Evolutionary conservation across 495 filamentous ascomycete genomes (phyloP).

Genomic region (Beverwykella pulmonaria): DNA sequence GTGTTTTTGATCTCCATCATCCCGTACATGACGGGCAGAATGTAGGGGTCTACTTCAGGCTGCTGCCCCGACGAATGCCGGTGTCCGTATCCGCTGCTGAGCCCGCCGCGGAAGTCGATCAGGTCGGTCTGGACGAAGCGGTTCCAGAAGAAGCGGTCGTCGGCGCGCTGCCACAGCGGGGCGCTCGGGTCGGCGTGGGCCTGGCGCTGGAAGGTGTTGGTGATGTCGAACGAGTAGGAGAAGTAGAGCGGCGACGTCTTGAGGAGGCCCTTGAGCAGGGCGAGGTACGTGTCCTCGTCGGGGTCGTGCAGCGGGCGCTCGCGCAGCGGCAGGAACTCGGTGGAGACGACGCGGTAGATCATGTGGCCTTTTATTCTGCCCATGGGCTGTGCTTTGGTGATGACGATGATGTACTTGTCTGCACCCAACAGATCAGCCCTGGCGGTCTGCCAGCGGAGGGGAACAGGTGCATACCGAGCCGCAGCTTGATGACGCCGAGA

Average conservation of each 20-base stretch:
- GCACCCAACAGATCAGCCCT: constrained; percentile 3
- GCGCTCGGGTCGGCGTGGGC: constrained; percentile 65
- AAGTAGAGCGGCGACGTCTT: constrained; percentile 93
- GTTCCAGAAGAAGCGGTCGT: constrained; percentile 99
- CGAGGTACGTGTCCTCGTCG: constrained; percentile 89
- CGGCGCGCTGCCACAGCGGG: constrained; percentile 88
- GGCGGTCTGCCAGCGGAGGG: background rate
- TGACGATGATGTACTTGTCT: constrained; percentile 98
- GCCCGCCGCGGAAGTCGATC: constrained; percentile 74
- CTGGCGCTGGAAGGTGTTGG: constrained; percentile 93
- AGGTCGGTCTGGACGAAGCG: constrained; percentile 86
- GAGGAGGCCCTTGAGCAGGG: constrained; percentile 73
- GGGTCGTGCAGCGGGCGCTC: constrained; percentile 87
- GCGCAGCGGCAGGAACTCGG: constrained; percentile 91
- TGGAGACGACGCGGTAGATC: constrained; percentile 87
- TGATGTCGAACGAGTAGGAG: constrained; percentile 93
- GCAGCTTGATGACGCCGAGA: constrained; percentile 83
- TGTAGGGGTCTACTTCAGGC: constrained; percentile 83
- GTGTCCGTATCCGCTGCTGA: constrained; percentile 35
- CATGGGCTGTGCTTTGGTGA: constrained; percentile 90
- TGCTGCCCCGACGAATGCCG: constrained; percentile 62
- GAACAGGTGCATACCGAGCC: constrained; percentile 66
- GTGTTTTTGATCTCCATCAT: constrained; percentile 87
- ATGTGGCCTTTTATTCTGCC: constrained; percentile 89
- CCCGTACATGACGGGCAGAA: constrained; percentile 91